Percentiles rank a stretch among this genome's conserved stretches.
Conservation (phyloP, 2,329 filamentous ascomycete species). For the Alternaria arbusti region DNA sequence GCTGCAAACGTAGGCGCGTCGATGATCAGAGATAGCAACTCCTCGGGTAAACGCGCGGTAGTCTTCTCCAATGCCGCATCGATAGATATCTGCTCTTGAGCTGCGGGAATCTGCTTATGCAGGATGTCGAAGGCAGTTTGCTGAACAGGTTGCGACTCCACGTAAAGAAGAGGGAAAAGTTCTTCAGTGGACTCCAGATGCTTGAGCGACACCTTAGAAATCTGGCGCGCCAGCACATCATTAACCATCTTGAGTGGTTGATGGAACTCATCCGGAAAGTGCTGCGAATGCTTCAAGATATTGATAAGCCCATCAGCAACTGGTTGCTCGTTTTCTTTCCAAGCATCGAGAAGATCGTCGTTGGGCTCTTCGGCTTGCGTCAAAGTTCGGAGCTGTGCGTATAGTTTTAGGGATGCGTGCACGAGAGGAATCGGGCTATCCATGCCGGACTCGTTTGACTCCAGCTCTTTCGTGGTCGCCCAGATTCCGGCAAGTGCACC, state of each 20-base stretch:
- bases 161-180: slow-evolving; percentile 77
- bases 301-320: slow-evolving; percentile 66
- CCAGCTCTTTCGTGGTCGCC: slow-evolving; percentile 34
- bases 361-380: slow-evolving; percentile 69
- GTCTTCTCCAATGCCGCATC: slow-evolving; percentile 75
- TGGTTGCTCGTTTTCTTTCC: slow-evolving; percentile 64
- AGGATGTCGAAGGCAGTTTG: slow-evolving; percentile 81
- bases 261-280: slow-evolving; percentile 60
- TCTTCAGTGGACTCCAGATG: slow-evolving; percentile 69
- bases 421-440: slow-evolving; percentile 62
- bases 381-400: slow-evolving; percentile 66
- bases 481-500: slow-evolving; percentile 47
- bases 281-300: slow-evolving; percentile 64
- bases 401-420: slow-evolving; percentile 75
- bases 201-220: slow-evolving; percentile 68
- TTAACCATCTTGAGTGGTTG: slow-evolving; percentile 79
- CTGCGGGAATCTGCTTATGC: slow-evolving; percentile 76
- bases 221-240: slow-evolving; percentile 71
- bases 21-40: slow-evolving; percentile 82
- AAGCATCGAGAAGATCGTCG: slow-evolving; percentile 81
- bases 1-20: slow-evolving; percentile 76
- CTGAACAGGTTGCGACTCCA: slow-evolving; percentile 76
- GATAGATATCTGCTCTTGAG: slow-evolving; percentile 82
- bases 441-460: slow-evolving; percentile 31
- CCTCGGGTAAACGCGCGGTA: slow-evolving; percentile 77